These are phyloP conservation scores for Ophiostoma montium DNA, from an alignment of 2,329 filamentous ascomycete species.

Conservation along the genomic window DNA sequence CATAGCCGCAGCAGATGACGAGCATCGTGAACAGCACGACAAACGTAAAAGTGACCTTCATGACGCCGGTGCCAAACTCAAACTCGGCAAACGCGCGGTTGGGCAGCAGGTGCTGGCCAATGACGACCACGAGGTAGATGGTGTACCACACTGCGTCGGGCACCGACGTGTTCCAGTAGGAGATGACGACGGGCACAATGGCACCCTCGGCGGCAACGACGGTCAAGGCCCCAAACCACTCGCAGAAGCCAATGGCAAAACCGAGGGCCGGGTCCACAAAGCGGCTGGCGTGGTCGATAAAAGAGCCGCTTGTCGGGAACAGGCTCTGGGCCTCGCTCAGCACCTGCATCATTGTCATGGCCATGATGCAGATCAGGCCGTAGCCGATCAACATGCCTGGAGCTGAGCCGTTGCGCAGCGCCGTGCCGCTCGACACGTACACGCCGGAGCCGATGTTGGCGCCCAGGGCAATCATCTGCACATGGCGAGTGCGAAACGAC, in stretches of 20 bases:
- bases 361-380: conserved; percentile 9
- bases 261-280: conserved; percentile 44
- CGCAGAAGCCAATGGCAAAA: conserved; percentile 40
- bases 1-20: conserved; percentile 8
- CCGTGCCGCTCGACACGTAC: conserved; percentile 8
- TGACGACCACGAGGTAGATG: conserved; percentile 16
- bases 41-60: conserved; percentile 14
- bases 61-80: conserved; percentile 16
- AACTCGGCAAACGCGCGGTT: conserved; percentile 32
- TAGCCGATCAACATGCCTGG: conserved; percentile 12
- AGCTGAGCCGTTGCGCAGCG: conserved; percentile 50
- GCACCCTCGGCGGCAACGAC: conserved; percentile 10
- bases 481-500: conserved; percentile 8
- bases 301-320: conserved; percentile 37
- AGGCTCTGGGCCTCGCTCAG: conserved; percentile 10
- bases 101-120: conserved; percentile 25
- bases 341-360: conserved; percentile 10
- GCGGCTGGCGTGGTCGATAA: conserved; percentile 39
- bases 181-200: conserved; percentile 18
- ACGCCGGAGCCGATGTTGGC: conserved; percentile 13
- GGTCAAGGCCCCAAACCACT: conserved; percentile 28
- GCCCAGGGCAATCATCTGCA: conserved; percentile 12
- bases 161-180: conserved; percentile 28
- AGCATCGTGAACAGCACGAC: conserved; percentile 12
- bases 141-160: conserved; percentile 32